Base-by-base conservation (phyloP, 371 early-diverging fungal species). In the Actinomortierella wolfii region DNA sequence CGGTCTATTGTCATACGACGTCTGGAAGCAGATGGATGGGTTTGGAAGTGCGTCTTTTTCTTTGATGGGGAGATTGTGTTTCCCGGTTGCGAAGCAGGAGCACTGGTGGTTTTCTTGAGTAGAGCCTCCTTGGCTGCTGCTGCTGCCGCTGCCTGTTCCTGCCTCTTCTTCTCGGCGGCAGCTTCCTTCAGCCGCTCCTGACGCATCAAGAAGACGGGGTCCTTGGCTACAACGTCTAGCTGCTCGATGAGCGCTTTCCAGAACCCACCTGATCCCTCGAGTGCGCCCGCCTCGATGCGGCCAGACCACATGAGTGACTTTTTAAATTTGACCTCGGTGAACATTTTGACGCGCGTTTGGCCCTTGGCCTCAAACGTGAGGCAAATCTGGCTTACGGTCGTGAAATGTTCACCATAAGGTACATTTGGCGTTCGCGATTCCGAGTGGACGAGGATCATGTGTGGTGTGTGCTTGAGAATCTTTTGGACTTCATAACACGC, bases 391-490 rank as follows among this genome's bases (percentile, higher is more conserved):
- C 57, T 56, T 41, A 70, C 61, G 6, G 70, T 70, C 17, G 70
- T 57, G 48, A 64, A 64, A 23, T 70, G 70, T 21, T 70, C 70
- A 17, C 70, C 70, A 43, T 70, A 70, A 5, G 70, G 70, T 0
- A 61, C 64, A 54, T 64, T 60, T 0, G 70, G 70, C 1, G 65
- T 70, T n/a, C 46, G 49, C 3, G 70, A 59, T 28, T 70, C 70
- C 1, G 61, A 64, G 13, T 60, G 60, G 18, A 70, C 58, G 1
- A 57, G 39, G 42, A 70, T 64, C 34, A 53, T 39, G 45, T 49
- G 56, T 29, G 50, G 46, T 4, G 50, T 46, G 55, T 57, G 57
- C 3, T 60, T 60, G 15, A 39, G 50, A 9, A 70, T 57, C 28
- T 57, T 59, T 25, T 64, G 61, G 17, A 49, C 53, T 43, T 70